Evolutionary conservation across 306 rosid genomes (phyloP).

Genomic region (Cucumis cinereus): DNA sequence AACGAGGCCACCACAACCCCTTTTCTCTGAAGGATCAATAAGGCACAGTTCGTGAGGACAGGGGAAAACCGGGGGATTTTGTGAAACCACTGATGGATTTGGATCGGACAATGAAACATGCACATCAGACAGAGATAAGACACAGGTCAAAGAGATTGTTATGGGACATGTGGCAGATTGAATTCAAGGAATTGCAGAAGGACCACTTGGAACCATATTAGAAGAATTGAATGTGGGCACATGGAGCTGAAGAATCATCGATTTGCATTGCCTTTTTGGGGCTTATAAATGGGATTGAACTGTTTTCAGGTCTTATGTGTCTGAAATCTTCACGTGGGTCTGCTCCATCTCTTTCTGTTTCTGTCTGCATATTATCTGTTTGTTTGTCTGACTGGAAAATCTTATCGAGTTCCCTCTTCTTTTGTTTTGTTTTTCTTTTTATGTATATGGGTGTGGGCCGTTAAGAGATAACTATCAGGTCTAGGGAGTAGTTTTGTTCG

Average conservation of each 20-base stretch:
- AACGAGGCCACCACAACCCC: not conserved
- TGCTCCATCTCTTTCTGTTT: not conserved
- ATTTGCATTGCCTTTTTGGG: conserved; percentile 4
- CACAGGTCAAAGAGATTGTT: conserved; percentile 18
- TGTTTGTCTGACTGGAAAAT: conserved; percentile 14
- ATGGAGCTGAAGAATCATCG: conserved; percentile 12
- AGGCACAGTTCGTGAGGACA: not conserved
- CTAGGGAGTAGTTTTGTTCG: conserved; percentile 30
- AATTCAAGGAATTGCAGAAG: conserved; percentile 16
- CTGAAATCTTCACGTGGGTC: conserved; percentile 14
- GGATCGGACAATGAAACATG: conserved; percentile 8
- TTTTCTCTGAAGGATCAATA: not conserved
- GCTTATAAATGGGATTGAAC: conserved; percentile 20
- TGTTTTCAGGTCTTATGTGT: not conserved
- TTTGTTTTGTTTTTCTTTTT: not conserved
- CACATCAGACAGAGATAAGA: not conserved
- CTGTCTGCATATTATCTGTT: conserved; percentile 3
- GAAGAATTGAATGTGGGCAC: conserved; percentile 14
- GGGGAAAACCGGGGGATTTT: not conserved
- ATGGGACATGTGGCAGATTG: conserved; percentile 16
- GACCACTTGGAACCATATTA: conserved; percentile 28
- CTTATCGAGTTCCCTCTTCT: conserved; percentile 26
- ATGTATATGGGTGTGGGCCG: conserved; percentile 18
- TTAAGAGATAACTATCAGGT: conserved; percentile 18
- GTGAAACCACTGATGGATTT: not conserved